Evolutionary conservation across 2,329 filamentous ascomycete species (phyloP).

Genomic region (Alternaria tenuissima): DNA sequence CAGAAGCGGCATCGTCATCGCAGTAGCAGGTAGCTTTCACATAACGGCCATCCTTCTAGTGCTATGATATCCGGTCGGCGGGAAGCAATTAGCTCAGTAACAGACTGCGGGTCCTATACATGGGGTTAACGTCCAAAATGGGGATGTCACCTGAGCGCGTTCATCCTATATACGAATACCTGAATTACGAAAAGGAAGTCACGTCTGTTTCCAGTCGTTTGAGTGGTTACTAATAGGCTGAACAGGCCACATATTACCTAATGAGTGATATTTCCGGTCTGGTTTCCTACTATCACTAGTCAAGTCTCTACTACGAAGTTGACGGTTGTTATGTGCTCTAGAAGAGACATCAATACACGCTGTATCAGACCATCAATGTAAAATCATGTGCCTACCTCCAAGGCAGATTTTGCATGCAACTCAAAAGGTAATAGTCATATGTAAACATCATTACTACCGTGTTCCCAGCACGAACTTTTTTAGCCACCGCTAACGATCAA

Average conservation of each 20-base stretch:
- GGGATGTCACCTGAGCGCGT: background rate
- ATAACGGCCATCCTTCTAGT: background rate
- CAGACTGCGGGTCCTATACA: background rate
- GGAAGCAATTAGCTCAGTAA: background rate
- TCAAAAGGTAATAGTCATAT: background rate
- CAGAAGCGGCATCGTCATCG: background rate
- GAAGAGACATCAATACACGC: no score
- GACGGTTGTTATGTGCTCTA: no score
- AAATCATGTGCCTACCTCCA: background rate
- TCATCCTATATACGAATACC: background rate
- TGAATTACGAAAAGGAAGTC: background rate
- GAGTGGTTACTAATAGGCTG: background rate
- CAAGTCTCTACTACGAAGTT: no score
- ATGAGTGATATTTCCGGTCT: background rate
- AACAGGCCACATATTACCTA: background rate
- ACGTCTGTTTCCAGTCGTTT: rapidly evolving
- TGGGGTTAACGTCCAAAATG: background rate
- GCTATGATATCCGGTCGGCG: background rate
- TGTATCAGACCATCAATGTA: background rate
- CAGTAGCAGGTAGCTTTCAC: background rate
- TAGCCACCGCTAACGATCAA: background rate
- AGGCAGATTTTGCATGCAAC: background rate
- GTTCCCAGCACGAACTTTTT: background rate
- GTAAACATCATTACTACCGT: background rate
- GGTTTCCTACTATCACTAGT: background rate